These are phyloP conservation scores for Zymoseptoria tritici DNA, from an alignment of 2,329 filamentous ascomycete genomes.

Conservation along the genomic window DNA sequence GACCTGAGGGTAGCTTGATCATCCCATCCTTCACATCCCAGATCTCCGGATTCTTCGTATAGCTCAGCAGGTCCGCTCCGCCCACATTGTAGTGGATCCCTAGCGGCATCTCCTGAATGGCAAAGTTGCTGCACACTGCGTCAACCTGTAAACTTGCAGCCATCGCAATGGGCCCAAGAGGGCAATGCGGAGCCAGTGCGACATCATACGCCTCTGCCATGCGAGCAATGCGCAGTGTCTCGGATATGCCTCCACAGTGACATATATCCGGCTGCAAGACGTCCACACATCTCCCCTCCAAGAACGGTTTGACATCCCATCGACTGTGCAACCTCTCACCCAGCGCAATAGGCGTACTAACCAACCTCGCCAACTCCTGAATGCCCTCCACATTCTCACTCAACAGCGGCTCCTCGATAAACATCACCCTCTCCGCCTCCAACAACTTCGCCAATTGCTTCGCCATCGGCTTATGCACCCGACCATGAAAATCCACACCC, in stretches of 20 bases:
- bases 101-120: conserved; percentile 70
- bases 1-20: conserved; percentile 22
- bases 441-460: conserved; percentile 63
- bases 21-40: conserved; percentile 25
- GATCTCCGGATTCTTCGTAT: conserved; percentile 23
- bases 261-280: conserved; percentile 66
- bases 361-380: conserved; percentile 51
- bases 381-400: conserved; percentile 62
- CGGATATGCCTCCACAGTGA: conserved; percentile 64
- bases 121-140: conserved; percentile 55
- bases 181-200: conserved; percentile 65
- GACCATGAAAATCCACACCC: conserved; percentile 71
- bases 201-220: conserved; percentile 66
- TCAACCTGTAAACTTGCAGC: conserved; percentile 65
- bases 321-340: conserved; percentile 65
- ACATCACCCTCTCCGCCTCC: conserved; percentile 62
- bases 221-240: conserved; percentile 59
- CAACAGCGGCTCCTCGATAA: conserved; percentile 67
- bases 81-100: conserved; percentile 72
- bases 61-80: conserved; percentile 49
- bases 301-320: conserved; percentile 67
- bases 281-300: conserved; percentile 61
- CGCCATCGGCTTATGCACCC: conserved; percentile 72
- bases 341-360: conserved; percentile 59
- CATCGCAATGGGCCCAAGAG: conserved; percentile 63